A percentile compares a stretch with the other conserved stretches of the same genome.
Evolutionary conservation across 768 basidiomycete species (phyloP).

Genomic region (Mycena kentingensis): DNA sequence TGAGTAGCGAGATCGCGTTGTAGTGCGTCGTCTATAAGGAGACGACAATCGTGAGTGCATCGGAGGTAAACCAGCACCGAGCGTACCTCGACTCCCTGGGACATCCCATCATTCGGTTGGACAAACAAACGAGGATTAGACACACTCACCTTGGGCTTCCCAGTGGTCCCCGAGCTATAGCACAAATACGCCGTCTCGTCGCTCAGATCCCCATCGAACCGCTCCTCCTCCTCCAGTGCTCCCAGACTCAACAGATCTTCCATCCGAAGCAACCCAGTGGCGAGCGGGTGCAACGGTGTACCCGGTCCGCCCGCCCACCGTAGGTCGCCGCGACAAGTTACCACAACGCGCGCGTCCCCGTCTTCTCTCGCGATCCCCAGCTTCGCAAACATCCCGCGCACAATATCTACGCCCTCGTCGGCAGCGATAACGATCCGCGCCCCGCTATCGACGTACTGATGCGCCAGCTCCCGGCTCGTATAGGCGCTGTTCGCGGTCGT

Average conservation of each 20-base stretch:
- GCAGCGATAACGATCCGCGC: constrained; percentile 53
- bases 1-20: constrained; percentile 50
- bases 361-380: constrained; percentile 14
- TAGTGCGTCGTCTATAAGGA: constrained; percentile 44
- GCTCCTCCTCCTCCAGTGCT: constrained; percentile 22
- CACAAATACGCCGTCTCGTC: constrained; percentile 30
- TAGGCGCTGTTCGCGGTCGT: constrained; percentile 60
- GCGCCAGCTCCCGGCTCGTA: constrained; percentile 51
- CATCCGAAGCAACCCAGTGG: constrained; percentile 10
- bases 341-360: constrained; percentile 16
- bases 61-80: neutral
- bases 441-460: constrained; percentile 54
- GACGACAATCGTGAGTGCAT: neutral
- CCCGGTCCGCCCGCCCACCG: constrained; percentile 12
- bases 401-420: constrained; percentile 36
- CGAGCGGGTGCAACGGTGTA: neutral
- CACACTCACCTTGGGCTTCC: constrained; percentile 52
- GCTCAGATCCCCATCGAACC: constrained; percentile 23
- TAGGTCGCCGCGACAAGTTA: neutral
- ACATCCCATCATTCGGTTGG: neutral
- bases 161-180: constrained; percentile 54
- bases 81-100: constrained; percentile 13
- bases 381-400: constrained; percentile 25
- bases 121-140: neutral
- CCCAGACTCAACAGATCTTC: constrained; percentile 21